These are phyloP conservation scores for Candida insectorum DNA, from an alignment of 805 yeast genomes.

Conservation along the genomic window DNA sequence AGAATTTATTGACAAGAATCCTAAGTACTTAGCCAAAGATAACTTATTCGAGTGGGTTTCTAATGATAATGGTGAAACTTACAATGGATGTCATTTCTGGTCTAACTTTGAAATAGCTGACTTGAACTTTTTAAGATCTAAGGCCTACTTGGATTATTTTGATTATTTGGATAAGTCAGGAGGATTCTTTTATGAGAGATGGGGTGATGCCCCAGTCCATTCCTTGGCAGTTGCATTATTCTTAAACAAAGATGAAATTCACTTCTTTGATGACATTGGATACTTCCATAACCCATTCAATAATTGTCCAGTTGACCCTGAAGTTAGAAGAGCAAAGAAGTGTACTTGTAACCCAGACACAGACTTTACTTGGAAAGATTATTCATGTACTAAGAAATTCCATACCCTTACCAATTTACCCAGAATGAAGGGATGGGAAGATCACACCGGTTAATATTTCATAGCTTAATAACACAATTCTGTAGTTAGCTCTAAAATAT, in stretches of 20 bases:
- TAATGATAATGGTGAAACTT: constrained; percentile 37
- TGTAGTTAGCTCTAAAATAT: no score
- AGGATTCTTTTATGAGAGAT: constrained; percentile 81
- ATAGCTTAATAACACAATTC: no score
- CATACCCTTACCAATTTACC: constrained; percentile 50
- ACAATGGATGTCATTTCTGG: constrained; percentile 82
- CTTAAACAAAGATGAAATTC: constrained; percentile 55
- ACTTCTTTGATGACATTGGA: constrained; percentile 73
- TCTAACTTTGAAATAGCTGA: constrained; percentile 75
- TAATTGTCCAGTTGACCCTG: constrained; percentile 50
- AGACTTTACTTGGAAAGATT: constrained; percentile 52
- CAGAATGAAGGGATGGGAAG: constrained; percentile 72
- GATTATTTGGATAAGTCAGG: constrained; percentile 62
- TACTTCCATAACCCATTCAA: constrained; percentile 69
- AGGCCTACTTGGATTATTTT: constrained; percentile 57
- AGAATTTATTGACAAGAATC: constrained; percentile 54
- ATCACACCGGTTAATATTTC: constrained; percentile 41
- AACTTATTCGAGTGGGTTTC: constrained; percentile 20
- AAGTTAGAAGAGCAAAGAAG: constrained; percentile 19
- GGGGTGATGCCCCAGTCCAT: constrained; percentile 96
- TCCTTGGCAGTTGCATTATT: constrained; percentile 68
- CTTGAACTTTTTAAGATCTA: constrained; percentile 61
- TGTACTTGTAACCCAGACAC: constrained; percentile 37
- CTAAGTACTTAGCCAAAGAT: constrained; percentile 17
- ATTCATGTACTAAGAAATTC: constrained; percentile 67